Evolutionary conservation across 768 basidiomycete species (phyloP), one percentile per base, ranked within the genome.

Genomic region (Leucocoprinus birnbaumii): DNA sequence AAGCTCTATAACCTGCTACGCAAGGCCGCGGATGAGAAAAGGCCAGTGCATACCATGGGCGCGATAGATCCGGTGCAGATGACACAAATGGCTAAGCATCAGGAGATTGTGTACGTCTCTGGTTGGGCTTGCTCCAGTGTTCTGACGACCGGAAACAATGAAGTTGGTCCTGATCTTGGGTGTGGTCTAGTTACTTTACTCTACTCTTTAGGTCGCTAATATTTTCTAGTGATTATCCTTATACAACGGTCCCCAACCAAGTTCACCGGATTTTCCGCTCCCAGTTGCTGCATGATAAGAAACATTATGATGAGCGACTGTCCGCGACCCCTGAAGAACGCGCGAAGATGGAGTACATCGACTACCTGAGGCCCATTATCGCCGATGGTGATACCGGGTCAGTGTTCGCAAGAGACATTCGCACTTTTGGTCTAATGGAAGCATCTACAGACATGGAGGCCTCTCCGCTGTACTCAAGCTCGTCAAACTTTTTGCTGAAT

Each of bases 221-320:
- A 35, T 42, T 21, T 10, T 42, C 21, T 45, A 94, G 87, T 34
- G 95, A 98, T 69, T 96, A 97, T 67, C 93, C 94, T 1, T 97
- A 97, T 69, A 94, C 93, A 9, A 96, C 94, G 1, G 93, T 98
- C 14, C 94, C 95, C 21, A 96, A 97, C 66, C 94, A 96, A 67
- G 94, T 97, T 0, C 90, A 96, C 53, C 81, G 92, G 46, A 78
- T 97, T 48, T 91, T 91, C 74, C 89, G 91, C 50, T 91, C 94
- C 0, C 95, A 97, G 68, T 89, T 91, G 62, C 75, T 94, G 53
- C 94, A 97, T 65, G 94, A 97, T 74, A 86, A 85, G 71, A 96
- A 95, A 65, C 89, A 94, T 63, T 94, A 91, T 63, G 91, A 95
- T 63, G 91, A 92, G 62, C 84, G 93, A 27, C 76, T 91, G 71